Evolutionary conservation across 1,139 yeast genomes (phyloP), one percentile per base, ranked within the genome.

Genomic region (Hansenula lynferdii): DNA sequence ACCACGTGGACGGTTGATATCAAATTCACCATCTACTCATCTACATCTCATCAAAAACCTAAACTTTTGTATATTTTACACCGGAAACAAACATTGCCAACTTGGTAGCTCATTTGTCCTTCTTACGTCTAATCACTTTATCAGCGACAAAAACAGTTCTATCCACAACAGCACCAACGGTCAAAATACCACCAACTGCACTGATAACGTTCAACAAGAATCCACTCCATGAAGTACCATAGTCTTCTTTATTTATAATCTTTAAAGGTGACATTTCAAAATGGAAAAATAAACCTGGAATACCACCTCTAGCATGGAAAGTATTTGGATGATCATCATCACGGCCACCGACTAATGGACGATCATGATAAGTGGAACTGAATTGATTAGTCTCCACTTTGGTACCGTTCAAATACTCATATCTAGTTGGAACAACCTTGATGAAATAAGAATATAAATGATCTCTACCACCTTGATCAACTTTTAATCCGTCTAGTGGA

Each of bases 181-280:
- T 92, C 43, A 92, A 69, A 10, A 92, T 92, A 30, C 97, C 97
- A 9, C 97, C 97, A 34, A 90, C 74, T 10, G 95, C 86, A 44
- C 96, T 83, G 50, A 92, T 76, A 34, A 86, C 86, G 28, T 95
- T 90, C 48, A 92, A 70, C 29, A 90, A 60, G 57, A 92, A 90
- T 5, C 92, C 86, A 21, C 95, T 85, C 80, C 95, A 83, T 1
- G 94, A 72, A 59, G 80, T 84, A 28, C 79, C 75, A 50, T 80
- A 84, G 48, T 78, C 80, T 59, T 92, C 95, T 39, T 77, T 72
- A 62, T 90, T 89, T 53, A 90, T 85, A 37, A 92, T 90, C 60
- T 90, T 89, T 67, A 92, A 69, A 8, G 98, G 96, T 38, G 95
- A 83, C 57, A 92, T 89, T 53, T 92, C 98, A 62, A 90, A 90